Base-by-base conservation (phyloP, 176 grass and related monocot species). In the Eleusine coracana region DNA sequence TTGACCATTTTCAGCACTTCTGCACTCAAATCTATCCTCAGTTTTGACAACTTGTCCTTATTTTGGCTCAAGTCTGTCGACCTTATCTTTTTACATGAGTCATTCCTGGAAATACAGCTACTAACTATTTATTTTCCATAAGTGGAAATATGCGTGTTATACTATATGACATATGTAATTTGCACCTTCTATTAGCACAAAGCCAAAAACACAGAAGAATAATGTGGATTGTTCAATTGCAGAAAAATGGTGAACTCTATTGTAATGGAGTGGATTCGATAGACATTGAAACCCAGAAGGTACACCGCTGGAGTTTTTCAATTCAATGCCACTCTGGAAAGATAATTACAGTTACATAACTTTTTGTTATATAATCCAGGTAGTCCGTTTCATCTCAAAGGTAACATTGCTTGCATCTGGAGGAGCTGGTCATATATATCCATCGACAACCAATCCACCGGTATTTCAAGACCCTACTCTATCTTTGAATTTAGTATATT, bases 261-360 rank as follows among this genome's bases (percentile, higher is more conserved):
- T 98, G 96, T 76, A 92, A 95, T 85, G 96, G 96, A 86, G 91
- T 95, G 66, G 96, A 98, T 93, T 89, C 90, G 20, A 88, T 98
- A 83, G 92, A 98, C 49, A 73, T 75, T 3, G 89, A 91, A 93
- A 95, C 87, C 70, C 90, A 82, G 46, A 86, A 95, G 96, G 96
- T 98, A 81, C 28, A 59, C 68, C 16, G 12, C 76, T 89, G 44
- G 61, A 81, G 37, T 49, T 56, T 41, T 25, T n/a, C 23, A 59
- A 85, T 81, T 20, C 14, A 25, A 50, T 74, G 18, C 49, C 25
- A 56, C 50, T 82, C 49, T 39, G 76, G 2, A 75, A 76, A 84
- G 60, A 74, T 81, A 18, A 46, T 11, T 56, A 16, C 34, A 65
- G 2, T 74, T 73, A 61, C 27, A 79, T 70, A 73, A 27, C 31